Evolutionary conservation across 768 basidiomycete genomes (phyloP).

Genomic region (Suillus clintonianus): DNA sequence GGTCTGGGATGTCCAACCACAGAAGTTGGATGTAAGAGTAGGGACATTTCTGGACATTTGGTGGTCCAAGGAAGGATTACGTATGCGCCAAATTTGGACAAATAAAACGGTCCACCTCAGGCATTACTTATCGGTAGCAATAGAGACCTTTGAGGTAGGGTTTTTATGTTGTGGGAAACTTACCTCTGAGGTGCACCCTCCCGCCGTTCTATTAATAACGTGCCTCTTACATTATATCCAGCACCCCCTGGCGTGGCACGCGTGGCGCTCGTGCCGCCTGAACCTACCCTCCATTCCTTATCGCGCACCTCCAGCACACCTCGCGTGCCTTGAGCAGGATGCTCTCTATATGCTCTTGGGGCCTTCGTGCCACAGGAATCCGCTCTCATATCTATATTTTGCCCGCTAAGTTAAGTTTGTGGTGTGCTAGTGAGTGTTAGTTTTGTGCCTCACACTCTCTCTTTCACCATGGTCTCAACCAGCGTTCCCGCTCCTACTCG

Average conservation of each 20-base stretch:
- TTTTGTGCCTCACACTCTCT: background rate
- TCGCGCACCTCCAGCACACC: background rate
- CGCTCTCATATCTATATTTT: background rate
- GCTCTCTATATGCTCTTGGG: background rate
- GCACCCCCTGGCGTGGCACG: background rate
- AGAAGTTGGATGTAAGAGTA: no score
- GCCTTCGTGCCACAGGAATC: no score
- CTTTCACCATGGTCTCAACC: background rate
- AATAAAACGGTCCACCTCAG: background rate
- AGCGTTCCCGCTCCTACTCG: background rate
- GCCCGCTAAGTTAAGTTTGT: background rate
- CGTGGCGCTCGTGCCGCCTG: background rate
- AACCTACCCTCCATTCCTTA: background rate
- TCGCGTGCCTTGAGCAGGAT: background rate
- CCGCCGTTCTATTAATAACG: background rate
- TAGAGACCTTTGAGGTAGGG: constrained; percentile 5
- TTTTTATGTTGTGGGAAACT: constrained; percentile 3
- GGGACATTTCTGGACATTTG: no score
- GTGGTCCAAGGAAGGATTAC: no score
- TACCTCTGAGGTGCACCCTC: constrained; percentile 1
- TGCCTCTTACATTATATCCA: background rate
- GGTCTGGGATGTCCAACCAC: no score
- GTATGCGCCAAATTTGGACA: no score
- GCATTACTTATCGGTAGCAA: constrained; percentile 3
- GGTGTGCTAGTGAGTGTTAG: background rate